Percentiles rank a stretch among this genome's conserved stretches.
These are phyloP conservation scores for Quercus lobata DNA, from an alignment of 331 rosid species.

Conservation along the genomic window DNA sequence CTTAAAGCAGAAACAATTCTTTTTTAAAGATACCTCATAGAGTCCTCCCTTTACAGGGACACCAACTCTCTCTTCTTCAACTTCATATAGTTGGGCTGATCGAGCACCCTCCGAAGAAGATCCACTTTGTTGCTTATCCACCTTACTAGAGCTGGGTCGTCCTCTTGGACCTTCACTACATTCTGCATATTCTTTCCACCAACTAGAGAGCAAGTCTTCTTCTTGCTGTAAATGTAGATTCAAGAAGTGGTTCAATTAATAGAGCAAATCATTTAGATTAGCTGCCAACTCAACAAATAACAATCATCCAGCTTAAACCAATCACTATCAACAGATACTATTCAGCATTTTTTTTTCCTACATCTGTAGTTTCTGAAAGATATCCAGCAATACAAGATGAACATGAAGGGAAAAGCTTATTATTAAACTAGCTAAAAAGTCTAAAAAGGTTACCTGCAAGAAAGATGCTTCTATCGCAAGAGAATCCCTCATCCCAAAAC, in stretches of 20 bases:
- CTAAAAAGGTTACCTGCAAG: slow-evolving; percentile 64
- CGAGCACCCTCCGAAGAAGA: slow-evolving; percentile 23
- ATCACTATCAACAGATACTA: background rate
- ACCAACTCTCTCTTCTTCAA: slow-evolving; percentile 94
- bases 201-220: slow-evolving; percentile 80
- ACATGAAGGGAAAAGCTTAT: slow-evolving; percentile 4
- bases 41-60: slow-evolving; percentile 99
- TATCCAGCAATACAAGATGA: background rate
- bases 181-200: slow-evolving; percentile 99
- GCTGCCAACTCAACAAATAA: background rate
- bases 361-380: background rate
- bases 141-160: slow-evolving; percentile 40
- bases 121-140: slow-evolving; percentile 22
- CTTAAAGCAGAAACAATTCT: background rate
- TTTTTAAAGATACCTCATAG: slow-evolving; percentile 51
- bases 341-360: background rate
- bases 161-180: slow-evolving; percentile 88
- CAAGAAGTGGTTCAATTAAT: background rate
- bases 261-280: background rate
- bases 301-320: background rate
- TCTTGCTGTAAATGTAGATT: slow-evolving; percentile 48
- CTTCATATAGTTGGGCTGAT: slow-evolving; percentile 36
- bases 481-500: slow-evolving; percentile 97
- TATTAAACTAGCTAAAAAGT: slow-evolving; percentile 12
- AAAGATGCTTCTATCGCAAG: slow-evolving; percentile 89